Evolutionary conservation across 352 stramenopile genomes (phyloP).

Genomic region (Poterioochromonas sp.): DNA sequence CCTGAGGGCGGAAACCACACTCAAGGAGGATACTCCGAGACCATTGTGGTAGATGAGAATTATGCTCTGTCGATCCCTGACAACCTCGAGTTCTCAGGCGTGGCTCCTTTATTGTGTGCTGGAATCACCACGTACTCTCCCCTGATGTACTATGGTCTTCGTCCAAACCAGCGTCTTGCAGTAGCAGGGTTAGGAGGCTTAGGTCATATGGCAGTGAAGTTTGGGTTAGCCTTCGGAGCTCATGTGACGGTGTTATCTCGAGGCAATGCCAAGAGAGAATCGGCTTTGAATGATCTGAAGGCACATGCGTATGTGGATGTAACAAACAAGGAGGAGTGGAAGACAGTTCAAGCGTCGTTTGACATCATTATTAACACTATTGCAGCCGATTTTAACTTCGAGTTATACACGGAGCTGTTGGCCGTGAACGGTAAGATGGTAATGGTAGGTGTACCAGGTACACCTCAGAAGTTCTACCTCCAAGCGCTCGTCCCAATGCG

Average conservation of each 20-base stretch:
- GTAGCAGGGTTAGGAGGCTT: conserved; percentile 67
- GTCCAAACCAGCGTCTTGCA: conserved; percentile 52
- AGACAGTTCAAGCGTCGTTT: conserved; percentile 42
- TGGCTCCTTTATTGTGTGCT: conserved; percentile 64
- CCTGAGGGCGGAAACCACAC: conserved; percentile 38
- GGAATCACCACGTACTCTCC: conserved; percentile 68
- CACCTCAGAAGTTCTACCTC: conserved; percentile 51
- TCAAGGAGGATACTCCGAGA: conserved; percentile 61
- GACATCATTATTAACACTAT: conserved; percentile 63
- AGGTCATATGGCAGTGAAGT: conserved; percentile 67
- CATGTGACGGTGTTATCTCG: conserved; percentile 61
- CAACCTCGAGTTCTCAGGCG: conserved; percentile 51
- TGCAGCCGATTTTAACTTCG: conserved; percentile 50
- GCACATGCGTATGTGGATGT: conserved; percentile 59
- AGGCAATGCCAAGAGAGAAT: conserved; percentile 54
- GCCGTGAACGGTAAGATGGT: conserved; percentile 56
- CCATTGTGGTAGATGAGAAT: conserved; percentile 54
- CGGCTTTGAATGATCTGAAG: conserved; percentile 55
- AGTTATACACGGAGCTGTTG: conserved; percentile 55
- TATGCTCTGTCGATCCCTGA: conserved; percentile 66
- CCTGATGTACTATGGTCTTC: conserved; percentile 55
- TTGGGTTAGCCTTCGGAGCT: conserved; percentile 59
- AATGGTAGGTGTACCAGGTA: conserved; percentile 58
- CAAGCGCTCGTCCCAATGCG: conserved; percentile 49
- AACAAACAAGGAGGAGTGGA: conserved; percentile 47